Conservation (phyloP, 2,329 filamentous ascomycete genomes). For the Botryotinia narcissicola region DNA sequence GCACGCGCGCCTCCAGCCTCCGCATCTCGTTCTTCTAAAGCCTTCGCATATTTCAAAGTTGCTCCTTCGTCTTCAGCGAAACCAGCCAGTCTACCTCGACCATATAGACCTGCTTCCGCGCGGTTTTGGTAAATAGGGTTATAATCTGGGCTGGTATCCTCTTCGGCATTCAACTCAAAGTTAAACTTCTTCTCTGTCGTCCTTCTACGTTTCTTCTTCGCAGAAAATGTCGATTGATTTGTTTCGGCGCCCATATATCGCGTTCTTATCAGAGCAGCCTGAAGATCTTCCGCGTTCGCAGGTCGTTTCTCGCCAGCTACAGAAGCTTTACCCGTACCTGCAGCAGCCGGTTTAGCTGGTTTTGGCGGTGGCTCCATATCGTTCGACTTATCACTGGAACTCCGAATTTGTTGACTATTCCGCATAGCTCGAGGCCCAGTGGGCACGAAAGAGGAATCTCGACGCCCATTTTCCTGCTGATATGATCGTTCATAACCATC, state of each 20-base stretch:
- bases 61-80: slow-evolving; percentile 60
- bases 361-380: slow-evolving; percentile 37
- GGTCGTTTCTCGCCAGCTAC: slow-evolving; percentile 41
- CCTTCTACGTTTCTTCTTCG: slow-evolving; percentile 90
- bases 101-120: slow-evolving; percentile 66
- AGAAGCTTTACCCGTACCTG: slow-evolving; percentile 35
- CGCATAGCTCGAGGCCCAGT: slow-evolving; percentile 72
- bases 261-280: slow-evolving; percentile 71
- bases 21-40: slow-evolving; percentile 70
- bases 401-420: slow-evolving; percentile 28
- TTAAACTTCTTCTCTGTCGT: slow-evolving; percentile 98
- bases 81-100: slow-evolving; percentile 64
- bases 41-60: slow-evolving; percentile 58
- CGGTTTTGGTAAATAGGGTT: slow-evolving; percentile 76
- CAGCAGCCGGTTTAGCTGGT: slow-evolving; percentile 22
- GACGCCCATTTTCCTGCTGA: slow-evolving; percentile 31
- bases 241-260: slow-evolving; percentile 90
- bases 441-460: slow-evolving; percentile 48
- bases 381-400: slow-evolving; percentile 6
- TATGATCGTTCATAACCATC: slow-evolving; percentile 28
- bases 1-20: slow-evolving; percentile 77
- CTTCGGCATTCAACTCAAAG: slow-evolving; percentile 94
- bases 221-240: slow-evolving; percentile 84
- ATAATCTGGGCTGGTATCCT: slow-evolving; percentile 83
- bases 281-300: slow-evolving; percentile 56